phyloP scores from a whole-genome alignment of 768 basidiomycete species.

The Suillus bovinus region DNA sequence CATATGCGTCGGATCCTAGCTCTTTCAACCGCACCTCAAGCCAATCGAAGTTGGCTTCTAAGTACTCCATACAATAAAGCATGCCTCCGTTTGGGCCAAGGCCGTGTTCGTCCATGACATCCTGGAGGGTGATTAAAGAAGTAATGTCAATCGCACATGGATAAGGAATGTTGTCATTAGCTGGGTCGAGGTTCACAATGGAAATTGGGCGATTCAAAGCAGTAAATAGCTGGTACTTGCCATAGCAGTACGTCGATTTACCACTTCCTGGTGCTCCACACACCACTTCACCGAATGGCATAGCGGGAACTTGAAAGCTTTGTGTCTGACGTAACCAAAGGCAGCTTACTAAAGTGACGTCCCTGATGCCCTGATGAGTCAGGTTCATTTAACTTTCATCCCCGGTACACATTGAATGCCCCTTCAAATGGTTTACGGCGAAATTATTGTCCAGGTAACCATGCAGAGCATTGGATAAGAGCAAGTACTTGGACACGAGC shows the following conservation, averaged over 20 bases:
- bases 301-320: too few species aligned
- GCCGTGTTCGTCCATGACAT: constrained; percentile 80
- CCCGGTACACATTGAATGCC: not conserved
- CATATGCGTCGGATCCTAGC: constrained; percentile 74
- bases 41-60: constrained; percentile 94
- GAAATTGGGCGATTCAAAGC: constrained; percentile 86
- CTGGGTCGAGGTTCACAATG: constrained; percentile 95
- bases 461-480: not conserved
- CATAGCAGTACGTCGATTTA: constrained; percentile 87
- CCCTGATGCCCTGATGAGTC: too few species aligned
- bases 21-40: constrained; percentile 67
- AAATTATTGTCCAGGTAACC: not conserved
- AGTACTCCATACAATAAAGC: constrained; percentile 95
- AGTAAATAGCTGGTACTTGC: constrained; percentile 85
- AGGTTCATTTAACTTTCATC: not conserved
- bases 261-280: constrained; percentile 86
- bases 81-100: constrained; percentile 96
- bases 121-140: constrained; percentile 80
- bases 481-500: too few species aligned
- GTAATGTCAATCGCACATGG: constrained; percentile 88
- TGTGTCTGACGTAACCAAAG: too few species aligned
- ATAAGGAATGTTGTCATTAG: constrained; percentile 87
- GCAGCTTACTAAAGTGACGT: too few species aligned
- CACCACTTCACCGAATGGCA: constrained; percentile 90
- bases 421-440: too few species aligned